Conservation (phyloP, 2,329 filamentous ascomycete species). For the Neofusicoccum ribis region DNA sequence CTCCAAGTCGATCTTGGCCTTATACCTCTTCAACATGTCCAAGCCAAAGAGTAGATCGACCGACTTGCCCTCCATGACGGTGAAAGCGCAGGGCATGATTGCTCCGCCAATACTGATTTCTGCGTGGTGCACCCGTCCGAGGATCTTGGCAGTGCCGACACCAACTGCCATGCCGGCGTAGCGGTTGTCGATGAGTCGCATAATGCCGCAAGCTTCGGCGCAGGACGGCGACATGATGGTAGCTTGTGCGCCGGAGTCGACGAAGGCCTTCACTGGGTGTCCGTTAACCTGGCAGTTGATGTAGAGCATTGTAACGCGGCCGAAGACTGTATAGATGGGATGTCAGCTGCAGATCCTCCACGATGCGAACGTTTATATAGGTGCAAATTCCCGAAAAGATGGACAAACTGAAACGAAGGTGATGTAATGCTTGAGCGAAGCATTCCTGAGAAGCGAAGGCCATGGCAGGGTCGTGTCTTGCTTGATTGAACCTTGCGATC, state of each 20-base stretch:
- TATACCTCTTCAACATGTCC: slow-evolving; percentile 96
- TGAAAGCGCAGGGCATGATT: slow-evolving; percentile 91
- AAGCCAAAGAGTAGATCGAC: slow-evolving; percentile 91
- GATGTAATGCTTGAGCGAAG: slow-evolving; percentile 8
- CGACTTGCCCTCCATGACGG: slow-evolving; percentile 98
- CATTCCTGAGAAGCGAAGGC: slow-evolving; percentile 9
- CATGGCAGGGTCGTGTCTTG: slow-evolving; percentile 13
- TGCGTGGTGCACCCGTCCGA: slow-evolving; percentile 92
- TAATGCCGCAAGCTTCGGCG: slow-evolving; percentile 90
- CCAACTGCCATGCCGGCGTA: slow-evolving; percentile 91
- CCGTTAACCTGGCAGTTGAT: slow-evolving; percentile 94
- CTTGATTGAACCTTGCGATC: slow-evolving; percentile 8
- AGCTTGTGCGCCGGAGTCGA: slow-evolving; percentile 95
- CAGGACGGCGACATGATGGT: slow-evolving; percentile 98
- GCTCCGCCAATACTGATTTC: slow-evolving; percentile 90
- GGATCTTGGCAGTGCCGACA: slow-evolving; percentile 90
- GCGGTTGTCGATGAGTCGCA: slow-evolving; percentile 89
- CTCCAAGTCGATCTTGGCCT: slow-evolving; percentile 85
- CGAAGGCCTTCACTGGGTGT: slow-evolving; percentile 88
- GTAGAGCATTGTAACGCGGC: slow-evolving; percentile 93
- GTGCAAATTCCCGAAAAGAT: slow-evolving; percentile 8
- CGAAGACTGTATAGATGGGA: slow-evolving; percentile 68
- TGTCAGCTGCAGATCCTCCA: slow-evolving; percentile 21
- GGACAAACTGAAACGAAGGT: slow-evolving; percentile 15
- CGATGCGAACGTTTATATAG: slow-evolving; percentile 7